These are phyloP conservation scores for Flaveria brownii DNA, from an alignment of 129 eudicot genomes.

Conservation along the genomic window DNA sequence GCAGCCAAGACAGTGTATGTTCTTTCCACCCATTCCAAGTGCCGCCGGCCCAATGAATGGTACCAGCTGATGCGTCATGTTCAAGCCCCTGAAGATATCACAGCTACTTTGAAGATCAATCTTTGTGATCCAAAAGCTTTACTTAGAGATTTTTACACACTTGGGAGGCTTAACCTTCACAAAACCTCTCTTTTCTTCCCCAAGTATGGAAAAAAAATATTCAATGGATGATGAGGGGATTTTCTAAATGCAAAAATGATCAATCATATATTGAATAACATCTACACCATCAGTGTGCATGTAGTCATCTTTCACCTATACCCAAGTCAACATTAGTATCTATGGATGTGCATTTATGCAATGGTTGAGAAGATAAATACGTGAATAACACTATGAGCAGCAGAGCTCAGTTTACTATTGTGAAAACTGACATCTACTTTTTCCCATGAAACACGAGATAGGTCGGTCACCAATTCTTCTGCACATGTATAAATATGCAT, in stretches of 20 bases:
- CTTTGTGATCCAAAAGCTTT: too few relatives aligned
- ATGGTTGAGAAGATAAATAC: background rate
- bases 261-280: constrained; percentile 85
- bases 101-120: too few relatives aligned
- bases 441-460: constrained; percentile 91
- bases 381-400: constrained; percentile 68
- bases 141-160: too few relatives aligned
- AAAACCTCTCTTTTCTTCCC: background rate
- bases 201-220: background rate
- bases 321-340: constrained; percentile 6
- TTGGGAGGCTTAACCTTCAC: background rate
- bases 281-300: constrained; percentile 78
- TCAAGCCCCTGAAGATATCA: too few relatives aligned
- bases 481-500: constrained; percentile 26
- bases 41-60: background rate
- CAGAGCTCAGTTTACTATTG: constrained; percentile 61
- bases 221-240: background rate
- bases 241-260: constrained; percentile 56
- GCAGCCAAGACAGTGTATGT: background rate
- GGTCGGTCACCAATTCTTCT: constrained; percentile 78
- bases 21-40: background rate
- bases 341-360: background rate
- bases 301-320: constrained; percentile 65
- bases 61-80: too few relatives aligned
- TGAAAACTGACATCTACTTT: constrained; percentile 96